A percentile compares a stretch with the other conserved stretches of the same genome.
phyloP scores from a whole-genome alignment of 2,329 filamentous ascomycete species.

The Aspergillus sp. region DNA sequence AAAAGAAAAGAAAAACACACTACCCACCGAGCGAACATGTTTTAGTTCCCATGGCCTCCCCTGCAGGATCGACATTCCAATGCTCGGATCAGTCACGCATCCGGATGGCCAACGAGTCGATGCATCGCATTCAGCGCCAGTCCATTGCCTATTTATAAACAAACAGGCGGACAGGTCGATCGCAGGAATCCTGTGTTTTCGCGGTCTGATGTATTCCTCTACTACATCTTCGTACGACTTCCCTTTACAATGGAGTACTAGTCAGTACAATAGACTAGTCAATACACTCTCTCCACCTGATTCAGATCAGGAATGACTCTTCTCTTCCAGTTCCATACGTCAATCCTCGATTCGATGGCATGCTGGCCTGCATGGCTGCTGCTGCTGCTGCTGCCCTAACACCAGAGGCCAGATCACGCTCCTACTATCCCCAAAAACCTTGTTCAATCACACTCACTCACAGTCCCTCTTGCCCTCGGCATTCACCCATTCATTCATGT shows the following conservation, averaged over 20 bases:
- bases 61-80: slow-evolving; percentile 5
- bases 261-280: background rate
- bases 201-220: background rate
- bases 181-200: background rate
- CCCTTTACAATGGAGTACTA: background rate
- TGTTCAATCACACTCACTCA: too few species aligned
- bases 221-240: background rate
- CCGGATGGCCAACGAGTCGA: background rate
- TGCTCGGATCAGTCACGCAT: background rate
- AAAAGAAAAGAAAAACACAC: background rate
- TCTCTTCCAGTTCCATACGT: too few species aligned
- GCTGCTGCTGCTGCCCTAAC: too few species aligned
- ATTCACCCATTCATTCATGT: too few species aligned
- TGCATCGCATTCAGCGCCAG: slow-evolving; percentile 2
- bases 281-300: too few species aligned
- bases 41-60: background rate
- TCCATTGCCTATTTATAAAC: background rate
- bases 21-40: background rate
- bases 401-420: too few species aligned
- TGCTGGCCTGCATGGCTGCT: too few species aligned
- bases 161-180: slow-evolving; percentile 1
- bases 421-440: too few species aligned
- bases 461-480: too few species aligned
- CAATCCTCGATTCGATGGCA: too few species aligned
- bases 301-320: too few species aligned